Evolutionary conservation across 163 green algal species (phyloP).

Genomic region (Scenedesmus sp.): DNA sequence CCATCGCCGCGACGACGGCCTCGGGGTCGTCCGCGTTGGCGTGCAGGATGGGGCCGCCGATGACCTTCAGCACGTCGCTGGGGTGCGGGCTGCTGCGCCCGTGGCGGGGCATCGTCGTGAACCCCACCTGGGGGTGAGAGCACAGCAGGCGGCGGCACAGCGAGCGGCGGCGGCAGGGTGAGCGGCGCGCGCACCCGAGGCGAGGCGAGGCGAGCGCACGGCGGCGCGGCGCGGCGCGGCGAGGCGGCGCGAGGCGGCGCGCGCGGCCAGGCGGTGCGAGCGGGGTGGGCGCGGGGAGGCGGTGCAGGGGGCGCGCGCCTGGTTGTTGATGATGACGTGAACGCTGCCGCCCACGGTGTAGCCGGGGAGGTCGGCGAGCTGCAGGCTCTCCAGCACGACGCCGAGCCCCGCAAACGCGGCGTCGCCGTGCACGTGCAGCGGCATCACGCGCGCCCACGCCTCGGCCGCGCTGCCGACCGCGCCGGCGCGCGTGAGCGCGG

Average conservation of each 20-base stretch:
- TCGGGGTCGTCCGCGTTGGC: conserved; percentile 88
- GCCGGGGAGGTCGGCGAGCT: conserved; percentile 72
- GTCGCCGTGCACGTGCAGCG: conserved; percentile 83
- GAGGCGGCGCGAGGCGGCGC: no score
- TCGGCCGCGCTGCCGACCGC: not conserved
- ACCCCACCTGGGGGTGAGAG: conserved; percentile 69
- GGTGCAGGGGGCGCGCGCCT: no score
- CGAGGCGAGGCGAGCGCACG: no score
- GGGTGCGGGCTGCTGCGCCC: conserved; percentile 70
- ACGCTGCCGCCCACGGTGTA: conserved; percentile 79
- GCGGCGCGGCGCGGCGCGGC: no score
- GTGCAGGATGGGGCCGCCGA: conserved; percentile 77
- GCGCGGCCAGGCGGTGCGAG: no score
- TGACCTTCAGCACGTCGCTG: conserved; percentile 60
- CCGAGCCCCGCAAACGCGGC: conserved; percentile 81
- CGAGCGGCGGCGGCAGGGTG: no score
- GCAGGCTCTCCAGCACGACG: conserved; percentile 72
- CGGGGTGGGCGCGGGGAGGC: no score
- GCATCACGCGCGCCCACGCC: conserved; percentile 49
- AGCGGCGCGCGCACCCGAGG: no score
- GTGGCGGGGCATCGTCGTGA: conserved; percentile 78
- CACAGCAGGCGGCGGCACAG: no score
- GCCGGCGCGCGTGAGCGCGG: not conserved
- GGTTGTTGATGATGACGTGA: conserved; percentile 90
- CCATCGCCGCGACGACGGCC: conserved; percentile 69